These are phyloP conservation scores for Incumbomyces lentus DNA, from an alignment of 2,329 filamentous ascomycete species.

Conservation along the genomic window DNA sequence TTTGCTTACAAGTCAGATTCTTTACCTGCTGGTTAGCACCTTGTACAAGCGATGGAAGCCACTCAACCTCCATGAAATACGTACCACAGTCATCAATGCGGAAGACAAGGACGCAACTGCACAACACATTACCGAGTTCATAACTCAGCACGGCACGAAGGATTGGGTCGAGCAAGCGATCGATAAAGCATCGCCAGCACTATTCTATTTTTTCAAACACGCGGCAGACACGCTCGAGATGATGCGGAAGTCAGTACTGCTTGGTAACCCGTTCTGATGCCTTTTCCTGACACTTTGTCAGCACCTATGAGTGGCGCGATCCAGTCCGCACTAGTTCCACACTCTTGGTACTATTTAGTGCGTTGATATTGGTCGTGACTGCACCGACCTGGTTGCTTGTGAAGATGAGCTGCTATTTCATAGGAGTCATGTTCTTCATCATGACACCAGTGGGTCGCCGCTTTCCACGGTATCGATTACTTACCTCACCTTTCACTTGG, in stretches of 20 bases:
- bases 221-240: conserved; percentile 10
- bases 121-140: conserved; percentile 6
- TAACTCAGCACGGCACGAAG: conserved; percentile 9
- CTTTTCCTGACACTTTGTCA: background rate
- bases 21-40: conserved; percentile 6
- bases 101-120: conserved; percentile 7
- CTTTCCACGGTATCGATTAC: conserved; percentile 9
- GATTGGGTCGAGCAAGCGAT: conserved; percentile 9
- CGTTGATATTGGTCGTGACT: conserved; percentile 4
- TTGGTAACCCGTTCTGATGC: background rate
- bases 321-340: conserved; percentile 2
- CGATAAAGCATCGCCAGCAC: conserved; percentile 3
- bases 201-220: conserved; percentile 4
- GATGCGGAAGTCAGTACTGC: conserved; percentile 7
- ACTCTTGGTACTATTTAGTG: conserved; percentile 4
- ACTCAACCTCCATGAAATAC: conserved; percentile 3
- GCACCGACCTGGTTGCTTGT: conserved; percentile 11
- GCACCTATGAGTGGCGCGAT: conserved; percentile 12
- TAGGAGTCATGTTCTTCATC: conserved; percentile 11
- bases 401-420: conserved; percentile 3
- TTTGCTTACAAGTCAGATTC: conserved; percentile 5
- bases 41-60: conserved; percentile 7
- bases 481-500: conserved; percentile 9
- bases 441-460: conserved; percentile 5
- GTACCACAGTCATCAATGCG: background rate